A percentile compares a stretch with the other conserved stretches of the same genome.
Evolutionary conservation across 1,139 yeast genomes (phyloP).

Genomic region (Kodamaea alishanica): DNA sequence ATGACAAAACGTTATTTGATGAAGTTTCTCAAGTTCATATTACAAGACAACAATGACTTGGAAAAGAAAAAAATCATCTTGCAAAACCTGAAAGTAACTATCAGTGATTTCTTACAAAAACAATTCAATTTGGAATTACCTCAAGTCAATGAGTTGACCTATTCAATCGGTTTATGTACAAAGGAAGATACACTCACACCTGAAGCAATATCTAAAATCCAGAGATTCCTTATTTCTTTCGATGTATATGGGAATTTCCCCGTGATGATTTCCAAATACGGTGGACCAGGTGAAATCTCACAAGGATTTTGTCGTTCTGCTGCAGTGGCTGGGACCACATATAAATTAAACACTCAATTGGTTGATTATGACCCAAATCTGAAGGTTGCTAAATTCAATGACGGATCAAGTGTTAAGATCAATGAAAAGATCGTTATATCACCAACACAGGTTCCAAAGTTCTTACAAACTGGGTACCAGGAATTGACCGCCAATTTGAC

Average conservation of each 20-base stretch:
- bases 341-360: constrained; percentile 70
- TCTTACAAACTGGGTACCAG: constrained; percentile 33
- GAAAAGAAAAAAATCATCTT: constrained; percentile 49
- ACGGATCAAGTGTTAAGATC: constrained; percentile 70
- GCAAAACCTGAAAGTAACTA: constrained; percentile 53
- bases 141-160: constrained; percentile 78
- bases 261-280: constrained; percentile 85
- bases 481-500: constrained; percentile 37
- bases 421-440: constrained; percentile 72
- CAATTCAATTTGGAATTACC: constrained; percentile 69
- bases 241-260: constrained; percentile 96
- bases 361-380: constrained; percentile 59
- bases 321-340: constrained; percentile 96
- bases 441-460: constrained; percentile 65
- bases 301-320: constrained; percentile 98
- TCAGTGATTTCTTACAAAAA: constrained; percentile 53
- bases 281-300: constrained; percentile 93
- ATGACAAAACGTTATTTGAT: constrained; percentile 79
- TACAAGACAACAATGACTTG: constrained; percentile 60
- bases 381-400: constrained; percentile 69
- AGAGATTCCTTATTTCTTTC: constrained; percentile 78
- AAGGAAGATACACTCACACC: constrained; percentile 59
- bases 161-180: constrained; percentile 78
- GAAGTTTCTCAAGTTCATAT: constrained; percentile 88
- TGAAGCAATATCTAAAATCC: constrained; percentile 74